Conservation (phyloP, 208 protist species). For the Acanthamoeba healyi region DNA sequence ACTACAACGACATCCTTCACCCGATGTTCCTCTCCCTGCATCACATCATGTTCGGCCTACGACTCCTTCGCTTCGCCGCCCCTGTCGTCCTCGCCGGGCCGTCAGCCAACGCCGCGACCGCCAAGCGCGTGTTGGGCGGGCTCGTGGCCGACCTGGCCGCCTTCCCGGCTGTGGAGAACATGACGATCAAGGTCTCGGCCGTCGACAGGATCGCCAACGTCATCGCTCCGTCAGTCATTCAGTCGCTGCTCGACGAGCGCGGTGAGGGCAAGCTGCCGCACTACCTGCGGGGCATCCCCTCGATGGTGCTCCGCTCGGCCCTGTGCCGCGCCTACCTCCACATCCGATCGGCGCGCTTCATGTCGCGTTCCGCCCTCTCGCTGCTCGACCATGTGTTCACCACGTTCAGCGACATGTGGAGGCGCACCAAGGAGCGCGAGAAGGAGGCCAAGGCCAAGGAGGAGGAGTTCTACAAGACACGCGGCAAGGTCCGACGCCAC, state of each 20-base stretch:
- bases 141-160: constrained; percentile 48
- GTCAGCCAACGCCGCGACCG: not conserved
- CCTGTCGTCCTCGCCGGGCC: not conserved
- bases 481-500: constrained; percentile 27
- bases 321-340: constrained; percentile 68
- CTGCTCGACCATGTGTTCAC: constrained; percentile 70
- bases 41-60: constrained; percentile 72
- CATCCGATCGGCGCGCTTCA: constrained; percentile 15
- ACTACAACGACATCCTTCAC: constrained; percentile 67
- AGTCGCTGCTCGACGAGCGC: constrained; percentile 10
- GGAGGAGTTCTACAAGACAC: constrained; percentile 69
- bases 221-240: not conserved
- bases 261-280: constrained; percentile 3
- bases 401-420: constrained; percentile 58
- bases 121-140: not conserved
- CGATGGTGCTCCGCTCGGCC: constrained; percentile 62
- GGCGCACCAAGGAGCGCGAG: constrained; percentile 3
- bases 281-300: constrained; percentile 47
- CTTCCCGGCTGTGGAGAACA: constrained; percentile 44
- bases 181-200: not conserved
- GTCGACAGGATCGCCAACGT: constrained; percentile 21
- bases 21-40: constrained; percentile 38
- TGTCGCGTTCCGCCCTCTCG: constrained; percentile 5
- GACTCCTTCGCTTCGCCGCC: constrained; percentile 57
- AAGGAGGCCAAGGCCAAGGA: constrained; percentile 73